phyloP scores from a whole-genome alignment of 2,329 filamentous ascomycete species.

The Ramularia endophylla region DNA sequence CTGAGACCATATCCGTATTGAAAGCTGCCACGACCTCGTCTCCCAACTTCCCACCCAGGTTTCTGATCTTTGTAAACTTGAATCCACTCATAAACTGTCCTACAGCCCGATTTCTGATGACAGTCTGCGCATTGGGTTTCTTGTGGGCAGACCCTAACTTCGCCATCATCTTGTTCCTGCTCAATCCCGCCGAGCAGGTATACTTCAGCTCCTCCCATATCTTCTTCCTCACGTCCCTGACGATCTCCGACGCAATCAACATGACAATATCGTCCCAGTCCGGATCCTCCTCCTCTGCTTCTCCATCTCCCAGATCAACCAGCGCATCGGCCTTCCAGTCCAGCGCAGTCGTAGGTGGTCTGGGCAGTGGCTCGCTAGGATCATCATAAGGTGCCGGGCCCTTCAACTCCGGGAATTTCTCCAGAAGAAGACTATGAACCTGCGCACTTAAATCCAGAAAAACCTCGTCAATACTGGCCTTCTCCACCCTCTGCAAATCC shows the following conservation, averaged over 20 bases:
- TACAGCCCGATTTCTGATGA: constrained; percentile 81
- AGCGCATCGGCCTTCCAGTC: constrained; percentile 83
- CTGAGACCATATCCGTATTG: constrained; percentile 70
- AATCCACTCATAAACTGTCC: constrained; percentile 73
- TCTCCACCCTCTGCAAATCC: constrained; percentile 70
- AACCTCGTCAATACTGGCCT: constrained; percentile 92
- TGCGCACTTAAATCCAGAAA: constrained; percentile 88
- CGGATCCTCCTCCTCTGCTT: constrained; percentile 71
- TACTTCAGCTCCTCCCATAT: constrained; percentile 70
- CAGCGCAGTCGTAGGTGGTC: constrained; percentile 65
- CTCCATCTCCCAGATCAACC: constrained; percentile 65
- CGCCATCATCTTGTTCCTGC: constrained; percentile 88
- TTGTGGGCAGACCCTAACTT: constrained; percentile 88
- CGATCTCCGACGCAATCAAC: constrained; percentile 80
- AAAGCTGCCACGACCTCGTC: constrained; percentile 79
- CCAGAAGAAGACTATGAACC: constrained; percentile 66
- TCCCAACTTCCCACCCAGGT: constrained; percentile 90
- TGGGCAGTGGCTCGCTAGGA: constrained; percentile 60
- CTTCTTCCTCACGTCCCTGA: constrained; percentile 64
- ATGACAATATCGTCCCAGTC: constrained; percentile 97
- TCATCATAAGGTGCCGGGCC: constrained; percentile 68
- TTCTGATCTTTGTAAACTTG: constrained; percentile 93
- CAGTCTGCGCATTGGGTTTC: constrained; percentile 90
- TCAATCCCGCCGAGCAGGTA: constrained; percentile 86
- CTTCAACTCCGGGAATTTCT: constrained; percentile 68